Evolutionary conservation across 495 filamentous ascomycete species (phyloP).

Genomic region (Lophiotrema nucula): DNA sequence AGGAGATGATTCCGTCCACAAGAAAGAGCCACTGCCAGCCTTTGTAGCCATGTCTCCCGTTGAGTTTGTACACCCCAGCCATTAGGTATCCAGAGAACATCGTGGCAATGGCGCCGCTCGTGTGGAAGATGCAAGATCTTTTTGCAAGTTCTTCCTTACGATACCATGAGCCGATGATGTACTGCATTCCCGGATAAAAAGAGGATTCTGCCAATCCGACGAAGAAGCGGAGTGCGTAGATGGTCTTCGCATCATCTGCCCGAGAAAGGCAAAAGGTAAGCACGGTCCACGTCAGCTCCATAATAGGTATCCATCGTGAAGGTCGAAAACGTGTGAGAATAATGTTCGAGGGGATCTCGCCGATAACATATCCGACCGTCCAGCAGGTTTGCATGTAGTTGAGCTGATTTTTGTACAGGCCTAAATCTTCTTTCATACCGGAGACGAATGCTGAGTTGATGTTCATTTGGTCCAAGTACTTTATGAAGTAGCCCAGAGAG

Average conservation of each 20-base stretch:
- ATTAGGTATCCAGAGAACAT: slow-evolving; percentile 37
- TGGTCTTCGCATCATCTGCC: neutral
- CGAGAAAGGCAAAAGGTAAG: slow-evolving; percentile 24
- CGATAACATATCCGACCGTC: slow-evolving; percentile 64
- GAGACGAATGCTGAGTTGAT: slow-evolving; percentile 57
- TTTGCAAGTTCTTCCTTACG: slow-evolving; percentile 56
- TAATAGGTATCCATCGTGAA: slow-evolving; percentile 59
- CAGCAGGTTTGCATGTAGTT: slow-evolving; percentile 48
- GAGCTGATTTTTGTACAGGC: slow-evolving; percentile 30
- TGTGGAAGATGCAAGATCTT: slow-evolving; percentile 63
- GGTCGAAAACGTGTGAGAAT: slow-evolving; percentile 56
- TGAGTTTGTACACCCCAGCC: slow-evolving; percentile 33
- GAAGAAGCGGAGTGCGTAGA: slow-evolving; percentile 22
- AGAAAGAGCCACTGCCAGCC: slow-evolving; percentile 38
- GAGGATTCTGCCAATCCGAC: slow-evolving; percentile 46
- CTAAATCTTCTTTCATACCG: slow-evolving; percentile 36
- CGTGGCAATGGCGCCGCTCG: slow-evolving; percentile 49
- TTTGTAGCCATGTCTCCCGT: slow-evolving; percentile 18
- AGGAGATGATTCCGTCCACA: slow-evolving; percentile 35
- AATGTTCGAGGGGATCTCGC: slow-evolving; percentile 61
- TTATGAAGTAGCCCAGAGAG: slow-evolving; percentile 52
- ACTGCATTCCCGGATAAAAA: slow-evolving; percentile 50
- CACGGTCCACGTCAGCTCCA: slow-evolving; percentile 26
- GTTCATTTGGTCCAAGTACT: slow-evolving; percentile 58
- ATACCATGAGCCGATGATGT: slow-evolving; percentile 53